phyloP scores from a whole-genome alignment of 2,329 filamentous ascomycete genomes.

The Pezicula rhizophila region DNA sequence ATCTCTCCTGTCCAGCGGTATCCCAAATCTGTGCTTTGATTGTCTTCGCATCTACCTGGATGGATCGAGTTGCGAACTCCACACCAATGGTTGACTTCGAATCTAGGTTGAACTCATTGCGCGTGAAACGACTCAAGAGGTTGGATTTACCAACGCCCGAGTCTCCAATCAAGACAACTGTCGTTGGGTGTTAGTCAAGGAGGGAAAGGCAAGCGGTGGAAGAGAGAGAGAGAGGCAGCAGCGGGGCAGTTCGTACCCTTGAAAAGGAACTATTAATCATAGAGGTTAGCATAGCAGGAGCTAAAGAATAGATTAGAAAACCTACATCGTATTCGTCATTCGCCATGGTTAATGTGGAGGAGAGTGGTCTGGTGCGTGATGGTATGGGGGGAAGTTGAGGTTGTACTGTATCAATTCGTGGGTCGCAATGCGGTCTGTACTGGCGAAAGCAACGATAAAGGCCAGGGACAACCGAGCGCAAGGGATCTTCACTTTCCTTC shows the following conservation, averaged over 20 bases:
- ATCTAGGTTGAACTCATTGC: conserved; percentile 99
- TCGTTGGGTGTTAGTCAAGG: conserved; percentile 25
- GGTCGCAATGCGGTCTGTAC: conserved; percentile 2
- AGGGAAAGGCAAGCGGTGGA: conserved; percentile 18
- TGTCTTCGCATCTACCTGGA: conserved; percentile 98
- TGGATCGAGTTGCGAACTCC: conserved; percentile 96
- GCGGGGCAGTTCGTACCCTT: conserved; percentile 61
- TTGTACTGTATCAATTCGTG: conserved; percentile 15
- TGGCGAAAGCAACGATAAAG: conserved; percentile 4
- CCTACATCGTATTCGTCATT: conserved; percentile 99
- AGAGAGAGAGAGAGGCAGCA: conserved; percentile 16
- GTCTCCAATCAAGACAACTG: conserved; percentile 98
- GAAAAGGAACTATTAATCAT: conserved; percentile 78
- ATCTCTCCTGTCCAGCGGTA: conserved; percentile 96
- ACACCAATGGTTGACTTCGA: conserved; percentile 99
- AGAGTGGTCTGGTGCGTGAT: conserved; percentile 19
- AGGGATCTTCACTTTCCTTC: not conserved
- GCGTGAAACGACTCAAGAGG: conserved; percentile 97
- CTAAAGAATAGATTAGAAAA: conserved; percentile 23
- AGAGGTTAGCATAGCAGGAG: conserved; percentile 30
- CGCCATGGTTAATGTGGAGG: conserved; percentile 63
- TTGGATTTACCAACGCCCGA: conserved; percentile 99
- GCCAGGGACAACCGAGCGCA: not conserved
- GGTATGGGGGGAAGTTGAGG: conserved; percentile 6
- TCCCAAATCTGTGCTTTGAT: conserved; percentile 99